A percentile compares a stretch with the other conserved stretches of the same genome.
Conservation (phyloP, 371 early-diverging fungal genomes). For the Mortierella sp. region DNA sequence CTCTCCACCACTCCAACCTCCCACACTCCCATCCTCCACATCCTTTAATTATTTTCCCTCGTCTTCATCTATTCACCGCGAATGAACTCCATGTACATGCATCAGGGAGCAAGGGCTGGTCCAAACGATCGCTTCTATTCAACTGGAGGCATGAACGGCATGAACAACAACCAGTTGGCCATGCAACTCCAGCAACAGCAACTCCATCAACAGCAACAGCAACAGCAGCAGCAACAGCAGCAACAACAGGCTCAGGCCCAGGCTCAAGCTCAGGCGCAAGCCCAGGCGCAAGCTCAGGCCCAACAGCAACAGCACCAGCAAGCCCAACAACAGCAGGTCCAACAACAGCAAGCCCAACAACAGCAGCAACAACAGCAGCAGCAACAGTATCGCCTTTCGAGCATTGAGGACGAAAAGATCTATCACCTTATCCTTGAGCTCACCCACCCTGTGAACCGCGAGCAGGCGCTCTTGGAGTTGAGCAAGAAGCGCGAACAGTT, state of each 20-base stretch:
- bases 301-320: constrained; percentile 32
- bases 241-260: constrained; percentile 61
- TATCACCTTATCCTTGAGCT: constrained; percentile 92
- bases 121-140: constrained; percentile 41
- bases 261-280: constrained; percentile 15
- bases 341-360: constrained; percentile 25
- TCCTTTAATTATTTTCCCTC: constrained; percentile 4
- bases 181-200: constrained; percentile 50
- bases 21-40: not conserved
- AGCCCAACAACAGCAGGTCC: constrained; percentile 18
- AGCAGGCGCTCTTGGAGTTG: constrained; percentile 92
- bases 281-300: constrained; percentile 13
- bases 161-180: constrained; percentile 42
- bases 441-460: constrained; percentile 82
- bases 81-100: constrained; percentile 48
- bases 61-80: not conserved
- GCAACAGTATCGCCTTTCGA: constrained; percentile 66
- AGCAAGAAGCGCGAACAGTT: constrained; percentile 95
- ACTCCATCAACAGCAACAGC: constrained; percentile 35
- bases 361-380: constrained; percentile 42
- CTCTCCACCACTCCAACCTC: not conserved
- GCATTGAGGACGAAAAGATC: constrained; percentile 84
- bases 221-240: constrained; percentile 41
- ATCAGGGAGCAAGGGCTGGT: constrained; percentile 35
- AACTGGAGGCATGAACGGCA: constrained; percentile 34